Base-by-base conservation (phyloP, 2,329 filamentous ascomycete genomes). In the Pseudofabraea citricarpa region DNA sequence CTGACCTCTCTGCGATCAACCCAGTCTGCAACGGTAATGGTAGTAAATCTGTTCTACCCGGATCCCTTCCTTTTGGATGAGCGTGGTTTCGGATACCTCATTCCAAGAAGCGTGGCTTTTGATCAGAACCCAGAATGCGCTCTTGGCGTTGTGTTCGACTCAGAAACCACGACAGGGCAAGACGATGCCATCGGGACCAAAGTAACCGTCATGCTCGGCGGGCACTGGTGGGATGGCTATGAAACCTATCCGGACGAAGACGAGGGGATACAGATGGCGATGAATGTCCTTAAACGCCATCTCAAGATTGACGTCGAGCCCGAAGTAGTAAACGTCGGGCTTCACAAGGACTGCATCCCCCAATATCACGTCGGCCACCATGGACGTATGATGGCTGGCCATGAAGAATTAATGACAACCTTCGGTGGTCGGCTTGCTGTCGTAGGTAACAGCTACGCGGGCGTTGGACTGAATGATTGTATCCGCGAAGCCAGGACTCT, bases 121-220 rank as follows among this genome's bases (percentile, higher is more conserved):
- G 78, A 80, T 27, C 74, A 88, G 52, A 95, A 95, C 60, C 85
- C 87, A 1, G 87, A 95, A 62, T 77, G 81, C 48, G 87, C 85
- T 1, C 80, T 98, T 5, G 93, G 93, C 49, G 90, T 97, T 41
- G 85, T 97, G 47, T 97, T 97, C 64, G 90, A 95, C 64, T 87
- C 83, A 15, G 46, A 63, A 40, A 54, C 56, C 24, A 44, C 68
- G 22, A 50, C 59, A 43, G 75, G 74, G 15, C 72, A 77, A 54
- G 78, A 85, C 59, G 71, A 66, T 4, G 71, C 64, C 1, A 20
- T 49, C 10, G 89, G 87, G 19, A 95, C 89, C 12, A 95, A 95
- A 63, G 66, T 97, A 41, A 95, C 91, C 13, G 87, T 97, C 55
- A 95, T 98, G 81, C 71, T 98, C 44, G 93, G 93, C 46, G 93